phyloP scores from a whole-genome alignment of 176 grass and related monocot species.

The Cenchrus fungigraminus region DNA sequence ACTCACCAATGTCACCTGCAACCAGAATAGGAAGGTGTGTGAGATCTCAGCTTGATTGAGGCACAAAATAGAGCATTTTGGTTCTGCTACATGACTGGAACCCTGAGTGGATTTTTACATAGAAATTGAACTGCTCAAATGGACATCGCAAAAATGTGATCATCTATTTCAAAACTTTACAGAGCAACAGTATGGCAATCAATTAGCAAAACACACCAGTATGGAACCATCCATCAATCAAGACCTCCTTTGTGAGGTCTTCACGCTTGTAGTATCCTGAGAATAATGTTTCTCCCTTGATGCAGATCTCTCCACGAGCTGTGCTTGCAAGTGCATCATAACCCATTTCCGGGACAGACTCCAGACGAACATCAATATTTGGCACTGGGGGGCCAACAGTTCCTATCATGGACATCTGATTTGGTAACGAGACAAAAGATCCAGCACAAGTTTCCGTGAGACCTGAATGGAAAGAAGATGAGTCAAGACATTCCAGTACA shows the following conservation, averaged over 20 bases:
- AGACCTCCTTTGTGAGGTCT: slow-evolving; percentile 81
- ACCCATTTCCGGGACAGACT: slow-evolving; percentile 83
- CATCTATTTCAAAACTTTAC: slow-evolving; percentile 3
- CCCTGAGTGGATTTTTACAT: not conserved
- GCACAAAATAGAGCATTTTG: slow-evolving; percentile 23
- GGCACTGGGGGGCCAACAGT: slow-evolving; percentile 85
- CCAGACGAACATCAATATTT: slow-evolving; percentile 71
- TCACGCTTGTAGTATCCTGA: slow-evolving; percentile 84
- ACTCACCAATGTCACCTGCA: slow-evolving; percentile 89
- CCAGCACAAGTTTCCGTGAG: slow-evolving; percentile 88
- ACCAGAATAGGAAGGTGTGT: slow-evolving; percentile 35
- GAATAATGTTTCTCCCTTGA: slow-evolving; percentile 78
- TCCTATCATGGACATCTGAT: slow-evolving; percentile 82
- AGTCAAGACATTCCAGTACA: slow-evolving; percentile 28
- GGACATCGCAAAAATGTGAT: slow-evolving; percentile 13
- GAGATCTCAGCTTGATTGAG: not conserved
- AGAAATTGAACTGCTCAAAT: slow-evolving; percentile 2
- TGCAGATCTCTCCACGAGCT: slow-evolving; percentile 82
- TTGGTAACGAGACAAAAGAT: slow-evolving; percentile 73
- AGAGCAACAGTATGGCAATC: not conserved
- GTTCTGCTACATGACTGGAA: slow-evolving; percentile 1
- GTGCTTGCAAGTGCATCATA: slow-evolving; percentile 72
- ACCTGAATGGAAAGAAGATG: slow-evolving; percentile 51
- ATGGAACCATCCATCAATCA: slow-evolving; percentile 90
- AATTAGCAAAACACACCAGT: slow-evolving; percentile 56